Conservation (phyloP, 2,329 filamentous ascomycete species). For the Colletotrichum salicis region DNA sequence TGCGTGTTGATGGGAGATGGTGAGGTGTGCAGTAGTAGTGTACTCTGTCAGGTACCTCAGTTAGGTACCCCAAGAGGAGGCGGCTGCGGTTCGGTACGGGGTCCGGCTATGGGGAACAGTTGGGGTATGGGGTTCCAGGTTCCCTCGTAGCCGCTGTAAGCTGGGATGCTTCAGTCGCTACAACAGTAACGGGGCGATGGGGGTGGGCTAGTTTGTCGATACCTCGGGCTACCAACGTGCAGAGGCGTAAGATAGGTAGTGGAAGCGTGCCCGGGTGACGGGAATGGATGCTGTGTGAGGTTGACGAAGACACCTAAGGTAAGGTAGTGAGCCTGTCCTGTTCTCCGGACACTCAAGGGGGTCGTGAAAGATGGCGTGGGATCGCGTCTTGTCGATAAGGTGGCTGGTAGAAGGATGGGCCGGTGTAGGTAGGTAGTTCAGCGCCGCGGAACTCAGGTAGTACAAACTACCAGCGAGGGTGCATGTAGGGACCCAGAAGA, state of each 20-base stretch:
- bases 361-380: not conserved
- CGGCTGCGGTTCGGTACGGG: conserved; percentile 5
- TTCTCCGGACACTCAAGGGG: too few species aligned
- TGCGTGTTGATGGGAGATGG: too few species aligned
- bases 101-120: not conserved
- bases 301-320: not conserved
- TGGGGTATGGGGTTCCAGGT: not conserved
- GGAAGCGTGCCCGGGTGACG: not conserved
- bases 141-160: not conserved
- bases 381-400: not conserved
- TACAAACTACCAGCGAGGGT: not conserved
- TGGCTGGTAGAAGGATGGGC: not conserved
- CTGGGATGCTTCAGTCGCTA: not conserved
- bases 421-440: not conserved
- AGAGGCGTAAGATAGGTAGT: not conserved
- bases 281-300: not conserved
- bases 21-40: not conserved
- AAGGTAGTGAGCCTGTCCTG: not conserved
- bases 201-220: not conserved
- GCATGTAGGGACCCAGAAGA: not conserved
- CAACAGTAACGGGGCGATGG: not conserved
- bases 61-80: not conserved
- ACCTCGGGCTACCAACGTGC: not conserved
- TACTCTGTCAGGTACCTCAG: not conserved
- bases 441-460: not conserved